A percentile compares a stretch with the other conserved stretches of the same genome.
phyloP scores from a whole-genome alignment of 306 rosid species.

The Inga laurina region DNA sequence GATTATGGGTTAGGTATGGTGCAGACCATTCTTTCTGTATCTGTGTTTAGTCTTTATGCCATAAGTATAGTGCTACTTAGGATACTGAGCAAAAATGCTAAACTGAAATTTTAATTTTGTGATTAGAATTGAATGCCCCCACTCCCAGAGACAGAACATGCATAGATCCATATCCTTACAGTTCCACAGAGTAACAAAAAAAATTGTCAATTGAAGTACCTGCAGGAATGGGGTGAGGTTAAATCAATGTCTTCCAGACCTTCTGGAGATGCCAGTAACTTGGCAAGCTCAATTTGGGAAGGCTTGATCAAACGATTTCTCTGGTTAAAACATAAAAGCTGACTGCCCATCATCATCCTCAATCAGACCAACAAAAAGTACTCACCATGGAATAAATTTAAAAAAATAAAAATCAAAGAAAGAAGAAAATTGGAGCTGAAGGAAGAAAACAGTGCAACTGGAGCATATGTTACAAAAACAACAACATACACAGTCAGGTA shows the following conservation, averaged over 20 bases:
- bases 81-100: background rate
- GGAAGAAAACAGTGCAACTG: background rate
- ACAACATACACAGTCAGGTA: background rate
- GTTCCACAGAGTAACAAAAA: background rate
- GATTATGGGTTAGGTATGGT: background rate
- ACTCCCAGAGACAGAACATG: background rate
- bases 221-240: constrained; percentile 13
- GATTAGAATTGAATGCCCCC: background rate
- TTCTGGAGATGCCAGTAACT: background rate
- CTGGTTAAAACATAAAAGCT: constrained; percentile 45
- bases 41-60: background rate
- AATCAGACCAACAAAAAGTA: constrained; percentile 23
- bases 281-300: background rate
- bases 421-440: background rate
- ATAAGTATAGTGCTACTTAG: background rate
- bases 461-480: background rate
- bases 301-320: constrained; percentile 37
- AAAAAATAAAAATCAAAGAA: background rate
- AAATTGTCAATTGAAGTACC: constrained; percentile 31
- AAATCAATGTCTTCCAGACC: background rate
- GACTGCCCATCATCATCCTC: constrained; percentile 57
- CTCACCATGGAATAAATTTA: background rate
- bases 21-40: background rate
- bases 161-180: background rate
- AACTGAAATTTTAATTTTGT: background rate